Evolutionary conservation across 345 rosid genomes (phyloP).

Genomic region (Luvunga scandens): DNA sequence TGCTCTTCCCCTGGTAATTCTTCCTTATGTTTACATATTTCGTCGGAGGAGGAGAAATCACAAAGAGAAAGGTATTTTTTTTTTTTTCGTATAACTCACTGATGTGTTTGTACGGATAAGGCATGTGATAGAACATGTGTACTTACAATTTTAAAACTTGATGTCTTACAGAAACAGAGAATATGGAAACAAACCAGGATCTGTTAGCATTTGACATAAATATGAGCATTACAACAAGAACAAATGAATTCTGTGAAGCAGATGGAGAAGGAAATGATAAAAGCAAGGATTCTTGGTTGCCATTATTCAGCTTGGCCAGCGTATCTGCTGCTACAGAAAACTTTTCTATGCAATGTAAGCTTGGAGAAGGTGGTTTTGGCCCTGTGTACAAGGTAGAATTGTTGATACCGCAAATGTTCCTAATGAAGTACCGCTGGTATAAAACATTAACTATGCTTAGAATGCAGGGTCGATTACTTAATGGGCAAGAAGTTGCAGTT

Average conservation of each 20-base stretch:
- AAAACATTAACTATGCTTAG: no score
- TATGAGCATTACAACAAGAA: not conserved
- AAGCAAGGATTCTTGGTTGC: constrained; percentile 5
- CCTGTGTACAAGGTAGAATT: constrained; percentile 14
- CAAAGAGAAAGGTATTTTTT: constrained; percentile 1
- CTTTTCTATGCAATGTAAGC: constrained; percentile 25
- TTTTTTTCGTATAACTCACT: not conserved
- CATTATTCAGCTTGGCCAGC: constrained; percentile 24
- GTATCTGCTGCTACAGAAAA: constrained; percentile 21
- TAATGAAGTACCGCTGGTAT: not conserved
- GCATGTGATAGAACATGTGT: not conserved
- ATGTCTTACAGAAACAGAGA: not conserved
- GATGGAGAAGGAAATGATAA: not conserved
- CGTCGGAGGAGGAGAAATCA: not conserved
- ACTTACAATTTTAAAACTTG: not conserved
- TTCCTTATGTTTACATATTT: not conserved
- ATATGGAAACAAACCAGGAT: constrained; percentile 1
- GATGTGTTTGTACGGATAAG: not conserved
- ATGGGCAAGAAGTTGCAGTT: constrained; percentile 37
- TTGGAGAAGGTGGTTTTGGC: constrained; percentile 49
- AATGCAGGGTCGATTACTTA: constrained; percentile 18
- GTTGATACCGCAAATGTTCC: not conserved
- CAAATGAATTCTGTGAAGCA: not conserved
- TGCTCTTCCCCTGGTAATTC: not conserved
- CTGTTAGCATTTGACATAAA: constrained; percentile 17